Conservation (phyloP, 2,329 filamentous ascomycete species). For the Ceratocystis variospora region DNA sequence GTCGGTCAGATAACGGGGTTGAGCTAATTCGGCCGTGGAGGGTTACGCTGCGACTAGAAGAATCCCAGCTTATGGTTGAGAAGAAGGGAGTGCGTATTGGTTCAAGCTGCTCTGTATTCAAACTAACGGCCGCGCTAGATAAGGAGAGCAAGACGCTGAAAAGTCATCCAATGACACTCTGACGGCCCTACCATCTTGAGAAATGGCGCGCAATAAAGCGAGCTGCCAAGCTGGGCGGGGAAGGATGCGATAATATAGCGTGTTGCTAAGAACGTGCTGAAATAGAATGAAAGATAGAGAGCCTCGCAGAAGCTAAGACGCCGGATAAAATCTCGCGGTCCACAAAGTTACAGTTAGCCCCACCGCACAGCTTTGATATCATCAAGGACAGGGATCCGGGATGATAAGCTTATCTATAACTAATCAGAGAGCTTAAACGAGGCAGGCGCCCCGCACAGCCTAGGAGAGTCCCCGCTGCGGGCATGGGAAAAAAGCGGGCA, state of each 20-base stretch:
- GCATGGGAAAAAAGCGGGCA: no score
- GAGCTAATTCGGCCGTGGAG: neutral
- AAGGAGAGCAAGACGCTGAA: neutral
- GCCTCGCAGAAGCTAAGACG: neutral
- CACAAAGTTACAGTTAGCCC: constrained; percentile 3
- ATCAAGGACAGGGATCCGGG: constrained; percentile 1
- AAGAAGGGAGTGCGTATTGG: neutral
- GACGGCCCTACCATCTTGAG: neutral
- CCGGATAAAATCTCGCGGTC: constrained; percentile 3
- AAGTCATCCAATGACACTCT: neutral
- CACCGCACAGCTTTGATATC: neutral
- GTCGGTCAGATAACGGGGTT: neutral
- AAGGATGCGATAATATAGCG: neutral
- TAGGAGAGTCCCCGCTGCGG: no score
- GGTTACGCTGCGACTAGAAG: neutral
- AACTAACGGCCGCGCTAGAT: neutral
- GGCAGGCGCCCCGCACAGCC: constrained; percentile 2
- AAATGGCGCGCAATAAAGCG: neutral
- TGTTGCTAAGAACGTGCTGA: neutral
- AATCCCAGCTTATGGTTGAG: neutral
- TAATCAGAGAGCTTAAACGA: neutral
- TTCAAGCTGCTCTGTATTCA: neutral
- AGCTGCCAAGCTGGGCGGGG: neutral
- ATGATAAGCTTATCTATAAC: constrained; percentile 2
- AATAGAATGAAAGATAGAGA: neutral